phyloP scores from a whole-genome alignment of 1,139 yeast genomes.

The Zygosaccharomyces pseudobailii region DNA sequence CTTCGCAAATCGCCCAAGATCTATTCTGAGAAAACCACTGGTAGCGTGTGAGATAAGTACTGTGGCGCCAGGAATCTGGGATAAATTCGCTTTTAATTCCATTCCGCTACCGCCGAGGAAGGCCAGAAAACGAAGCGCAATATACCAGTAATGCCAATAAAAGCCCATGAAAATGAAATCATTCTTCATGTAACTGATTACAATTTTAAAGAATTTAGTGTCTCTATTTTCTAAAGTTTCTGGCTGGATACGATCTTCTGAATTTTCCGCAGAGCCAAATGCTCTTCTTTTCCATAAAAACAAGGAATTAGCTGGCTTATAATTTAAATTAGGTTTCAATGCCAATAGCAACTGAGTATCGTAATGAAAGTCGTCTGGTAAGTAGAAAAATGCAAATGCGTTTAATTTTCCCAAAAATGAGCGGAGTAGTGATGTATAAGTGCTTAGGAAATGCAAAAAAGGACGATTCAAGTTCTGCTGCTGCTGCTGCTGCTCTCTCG shows the following conservation, averaged over 20 bases:
- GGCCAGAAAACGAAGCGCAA: constrained; percentile 14
- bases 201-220: constrained; percentile 23
- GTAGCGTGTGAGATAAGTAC: constrained; percentile 19
- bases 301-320: constrained; percentile 5
- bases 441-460: constrained; percentile 15
- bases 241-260: constrained; percentile 4
- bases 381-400: constrained; percentile 30
- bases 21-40: constrained; percentile 15
- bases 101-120: constrained; percentile 4
- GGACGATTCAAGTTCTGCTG: constrained; percentile 4
- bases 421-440: constrained; percentile 24
- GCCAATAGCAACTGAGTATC: constrained; percentile 21
- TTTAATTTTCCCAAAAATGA: constrained; percentile 31
- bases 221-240: constrained; percentile 14
- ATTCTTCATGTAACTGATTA: constrained; percentile 32
- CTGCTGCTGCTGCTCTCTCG: constrained; percentile 3
- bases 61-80: constrained; percentile 19
- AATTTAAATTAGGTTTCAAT: constrained; percentile 13
- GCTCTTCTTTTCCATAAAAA: constrained; percentile 24
- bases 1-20: constrained; percentile 19
- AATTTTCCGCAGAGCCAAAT: constrained; percentile 9
- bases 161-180: constrained; percentile 28
- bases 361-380: constrained; percentile 27
- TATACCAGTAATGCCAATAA: constrained; percentile 34
- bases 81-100: constrained; percentile 5